These are phyloP conservation scores for Trypanosoma conorhini DNA, from an alignment of 208 protist genomes.

Conservation along the genomic window DNA sequence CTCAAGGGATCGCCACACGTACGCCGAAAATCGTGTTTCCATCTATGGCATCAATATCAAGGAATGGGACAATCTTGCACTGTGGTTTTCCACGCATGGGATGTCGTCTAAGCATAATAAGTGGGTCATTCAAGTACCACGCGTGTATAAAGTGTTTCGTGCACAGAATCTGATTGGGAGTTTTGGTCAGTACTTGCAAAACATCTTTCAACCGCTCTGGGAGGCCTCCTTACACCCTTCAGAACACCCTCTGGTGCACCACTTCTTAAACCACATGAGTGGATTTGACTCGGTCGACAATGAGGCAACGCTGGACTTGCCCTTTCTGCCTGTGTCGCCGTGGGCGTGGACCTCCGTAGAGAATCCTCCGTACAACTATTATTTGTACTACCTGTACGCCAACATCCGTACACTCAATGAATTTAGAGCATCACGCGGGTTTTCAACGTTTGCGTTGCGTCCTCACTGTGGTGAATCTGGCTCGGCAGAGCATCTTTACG, in stretches of 20 bases:
- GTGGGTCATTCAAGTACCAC: constrained; percentile 98
- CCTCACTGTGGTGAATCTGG: constrained; percentile 98
- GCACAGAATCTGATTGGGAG: constrained; percentile 88
- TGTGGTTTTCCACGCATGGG: constrained; percentile 96
- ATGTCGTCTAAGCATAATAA: constrained; percentile 96
- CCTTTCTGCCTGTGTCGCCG: constrained; percentile 83
- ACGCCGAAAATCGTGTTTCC: constrained; percentile 92
- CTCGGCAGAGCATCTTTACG: constrained; percentile 93
- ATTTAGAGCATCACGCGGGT: constrained; percentile 87
- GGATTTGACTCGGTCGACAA: constrained; percentile 99
- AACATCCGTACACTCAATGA: constrained; percentile 98
- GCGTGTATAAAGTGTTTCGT: constrained; percentile 95
- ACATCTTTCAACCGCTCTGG: constrained; percentile 99
- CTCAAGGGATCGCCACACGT: constrained; percentile 95
- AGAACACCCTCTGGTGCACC: constrained; percentile 94
- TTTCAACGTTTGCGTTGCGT: constrained; percentile 96
- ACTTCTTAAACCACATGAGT: constrained; percentile 97
- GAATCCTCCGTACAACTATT: constrained; percentile 99
- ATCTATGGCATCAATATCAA: constrained; percentile 92
- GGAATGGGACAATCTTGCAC: constrained; percentile 96
- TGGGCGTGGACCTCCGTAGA: constrained; percentile 92
- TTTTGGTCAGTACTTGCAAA: constrained; percentile 97
- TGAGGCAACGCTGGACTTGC: constrained; percentile 95
- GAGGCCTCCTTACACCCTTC: constrained; percentile 96
- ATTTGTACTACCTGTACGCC: constrained; percentile 98